These are phyloP conservation scores for Kandelia obovata DNA, from an alignment of 345 rosid genomes.

Conservation along the genomic window DNA sequence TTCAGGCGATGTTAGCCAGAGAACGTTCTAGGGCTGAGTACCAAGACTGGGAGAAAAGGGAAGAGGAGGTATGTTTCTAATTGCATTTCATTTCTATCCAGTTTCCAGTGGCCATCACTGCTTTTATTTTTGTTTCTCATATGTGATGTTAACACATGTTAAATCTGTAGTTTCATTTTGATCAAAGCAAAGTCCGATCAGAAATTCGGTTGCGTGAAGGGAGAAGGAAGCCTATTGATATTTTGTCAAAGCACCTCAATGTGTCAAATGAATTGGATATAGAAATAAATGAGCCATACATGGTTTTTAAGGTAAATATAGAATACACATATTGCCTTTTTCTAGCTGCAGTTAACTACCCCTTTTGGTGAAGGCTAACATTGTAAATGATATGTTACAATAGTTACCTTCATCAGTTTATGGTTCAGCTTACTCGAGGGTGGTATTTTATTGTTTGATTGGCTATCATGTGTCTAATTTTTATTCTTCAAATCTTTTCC, in stretches of 20 bases:
- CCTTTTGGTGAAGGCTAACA: neutral
- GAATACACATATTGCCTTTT: neutral
- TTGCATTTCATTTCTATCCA: neutral
- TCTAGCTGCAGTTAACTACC: neutral
- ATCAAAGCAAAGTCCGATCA: slow-evolving; percentile 95
- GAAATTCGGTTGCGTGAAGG: slow-evolving; percentile 86
- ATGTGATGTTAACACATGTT: slow-evolving; percentile 19
- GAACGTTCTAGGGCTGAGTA: slow-evolving; percentile 97
- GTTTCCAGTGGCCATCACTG: slow-evolving; percentile 1
- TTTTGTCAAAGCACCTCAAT: slow-evolving; percentile 74
- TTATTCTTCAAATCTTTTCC: neutral
- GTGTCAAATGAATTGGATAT: slow-evolving; percentile 81
- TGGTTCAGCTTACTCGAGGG: neutral
- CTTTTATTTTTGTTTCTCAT: neutral
- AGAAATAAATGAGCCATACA: slow-evolving; percentile 77
- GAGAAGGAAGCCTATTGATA: slow-evolving; percentile 79
- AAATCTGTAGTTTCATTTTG: slow-evolving; percentile 78
- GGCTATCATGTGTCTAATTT: neutral
- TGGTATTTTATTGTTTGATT: neutral
- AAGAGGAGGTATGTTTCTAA: slow-evolving; percentile 63
- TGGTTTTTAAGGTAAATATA: slow-evolving; percentile 74
- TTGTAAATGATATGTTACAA: neutral
- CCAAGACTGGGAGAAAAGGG: slow-evolving; percentile 99
- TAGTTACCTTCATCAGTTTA: neutral
- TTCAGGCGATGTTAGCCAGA: slow-evolving; percentile 84